Conservation (phyloP, 768 basidiomycete species). For the Mycena leptocephala region DNA sequence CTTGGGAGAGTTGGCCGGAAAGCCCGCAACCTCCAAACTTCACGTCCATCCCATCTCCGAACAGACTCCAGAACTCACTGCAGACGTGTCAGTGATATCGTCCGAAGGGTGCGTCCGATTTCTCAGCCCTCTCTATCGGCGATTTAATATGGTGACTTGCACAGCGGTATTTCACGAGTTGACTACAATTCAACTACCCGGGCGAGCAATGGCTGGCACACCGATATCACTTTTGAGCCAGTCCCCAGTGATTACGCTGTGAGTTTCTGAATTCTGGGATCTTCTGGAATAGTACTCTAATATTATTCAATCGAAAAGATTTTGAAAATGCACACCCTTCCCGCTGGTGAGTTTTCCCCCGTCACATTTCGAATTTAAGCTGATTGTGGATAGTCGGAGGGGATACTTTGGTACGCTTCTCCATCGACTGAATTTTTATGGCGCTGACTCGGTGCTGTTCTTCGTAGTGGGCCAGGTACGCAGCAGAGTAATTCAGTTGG, state of each 20-base stretch:
- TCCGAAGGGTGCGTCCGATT: conserved; percentile 54
- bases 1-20: conserved; percentile 66
- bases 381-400: conserved; percentile 51
- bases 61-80: conserved; percentile 64
- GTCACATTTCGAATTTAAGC: background rate
- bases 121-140: background rate
- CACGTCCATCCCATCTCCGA: conserved; percentile 74
- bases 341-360: conserved; percentile 43
- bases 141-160: background rate
- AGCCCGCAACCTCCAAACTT: conserved; percentile 62
- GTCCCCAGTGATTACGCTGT: conserved; percentile 75
- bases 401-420: conserved; percentile 56
- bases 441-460: background rate
- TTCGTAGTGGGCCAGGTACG: conserved; percentile 58
- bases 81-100: conserved; percentile 70
- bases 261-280: conserved; percentile 4
- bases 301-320: conserved; percentile 40
- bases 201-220: conserved; percentile 66
- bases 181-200: conserved; percentile 50
- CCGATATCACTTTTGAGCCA: conserved; percentile 75
- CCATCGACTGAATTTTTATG: background rate
- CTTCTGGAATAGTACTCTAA: background rate
- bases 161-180: conserved; percentile 58
- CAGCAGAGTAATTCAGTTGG: background rate
- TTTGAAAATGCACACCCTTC: conserved; percentile 60